A percentile compares a stretch with the other conserved stretches of the same genome.
Conservation (phyloP, 1,139 yeast genomes). For the Zygoascus sp. region DNA sequence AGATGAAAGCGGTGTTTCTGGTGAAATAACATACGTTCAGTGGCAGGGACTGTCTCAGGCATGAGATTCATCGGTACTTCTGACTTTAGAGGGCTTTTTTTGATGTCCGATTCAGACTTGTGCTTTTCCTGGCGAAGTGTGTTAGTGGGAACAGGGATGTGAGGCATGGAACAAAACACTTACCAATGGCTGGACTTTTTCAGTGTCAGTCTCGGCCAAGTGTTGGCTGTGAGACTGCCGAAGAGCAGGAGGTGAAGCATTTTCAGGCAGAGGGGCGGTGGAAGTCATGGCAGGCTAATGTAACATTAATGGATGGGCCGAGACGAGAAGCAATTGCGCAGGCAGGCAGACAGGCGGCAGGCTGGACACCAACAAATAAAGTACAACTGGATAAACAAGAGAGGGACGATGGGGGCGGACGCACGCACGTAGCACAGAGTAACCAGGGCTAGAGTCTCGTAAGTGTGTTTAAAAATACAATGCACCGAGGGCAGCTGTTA, state of each 20-base stretch:
- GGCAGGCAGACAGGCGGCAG: too few relatives aligned
- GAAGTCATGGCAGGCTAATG: background rate
- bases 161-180: background rate
- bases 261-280: background rate
- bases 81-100: background rate
- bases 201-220: background rate
- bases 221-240: background rate
- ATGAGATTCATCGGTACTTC: constrained; percentile 4
- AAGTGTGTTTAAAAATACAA: too few relatives aligned
- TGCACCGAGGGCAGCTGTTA: too few relatives aligned
- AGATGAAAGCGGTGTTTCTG: too few relatives aligned
- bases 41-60: constrained; percentile 10
- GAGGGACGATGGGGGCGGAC: too few relatives aligned
- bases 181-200: background rate
- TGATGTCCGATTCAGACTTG: background rate
- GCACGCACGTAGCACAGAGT: too few relatives aligned
- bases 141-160: background rate
- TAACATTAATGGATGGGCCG: background rate
- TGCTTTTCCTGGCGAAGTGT: background rate
- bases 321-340: too few relatives aligned
- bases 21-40: constrained; percentile 8
- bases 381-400: too few relatives aligned
- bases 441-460: too few relatives aligned
- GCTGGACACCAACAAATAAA: too few relatives aligned
- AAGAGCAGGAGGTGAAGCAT: background rate